phyloP scores from a whole-genome alignment of 306 rosid genomes.

The Morella rubra region DNA sequence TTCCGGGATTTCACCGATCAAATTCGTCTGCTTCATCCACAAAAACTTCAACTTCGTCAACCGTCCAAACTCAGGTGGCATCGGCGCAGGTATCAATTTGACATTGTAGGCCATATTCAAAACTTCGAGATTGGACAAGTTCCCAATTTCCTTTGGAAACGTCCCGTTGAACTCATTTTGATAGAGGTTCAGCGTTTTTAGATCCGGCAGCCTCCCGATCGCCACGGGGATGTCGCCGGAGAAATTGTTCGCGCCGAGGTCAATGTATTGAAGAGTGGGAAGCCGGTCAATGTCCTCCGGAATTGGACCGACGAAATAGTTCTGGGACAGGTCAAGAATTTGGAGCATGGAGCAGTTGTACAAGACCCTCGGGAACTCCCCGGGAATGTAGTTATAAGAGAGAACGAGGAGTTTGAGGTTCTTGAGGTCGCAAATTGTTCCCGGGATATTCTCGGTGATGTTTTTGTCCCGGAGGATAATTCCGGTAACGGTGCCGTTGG shows the following conservation, averaged over 20 bases:
- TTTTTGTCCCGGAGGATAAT: slow-evolving; percentile 34
- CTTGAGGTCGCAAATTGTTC: slow-evolving; percentile 52
- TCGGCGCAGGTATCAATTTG: slow-evolving; percentile 28
- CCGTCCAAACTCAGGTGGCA: slow-evolving; percentile 61
- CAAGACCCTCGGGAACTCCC: slow-evolving; percentile 59
- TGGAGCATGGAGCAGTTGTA: slow-evolving; percentile 67
- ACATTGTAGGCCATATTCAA: slow-evolving; percentile 41
- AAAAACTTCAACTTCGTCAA: slow-evolving; percentile 45
- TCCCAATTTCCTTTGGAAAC: slow-evolving; percentile 59
- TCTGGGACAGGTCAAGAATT: slow-evolving; percentile 58
- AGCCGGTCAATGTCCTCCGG: slow-evolving; percentile 55
- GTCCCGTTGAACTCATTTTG: slow-evolving; percentile 56
- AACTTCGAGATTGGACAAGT: slow-evolving; percentile 53
- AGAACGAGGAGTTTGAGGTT: slow-evolving; percentile 49
- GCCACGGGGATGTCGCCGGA: slow-evolving; percentile 59
- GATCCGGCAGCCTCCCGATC: slow-evolving; percentile 43
- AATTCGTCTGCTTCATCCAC: slow-evolving; percentile 45
- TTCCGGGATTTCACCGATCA: slow-evolving; percentile 59
- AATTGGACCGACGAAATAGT: slow-evolving; percentile 52
- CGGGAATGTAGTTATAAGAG: slow-evolving; percentile 57
- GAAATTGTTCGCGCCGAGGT: slow-evolving; percentile 66
- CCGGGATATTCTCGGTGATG: slow-evolving; percentile 45
- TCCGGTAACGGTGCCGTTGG: slow-evolving; percentile 37
- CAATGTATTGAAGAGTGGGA: slow-evolving; percentile 36
- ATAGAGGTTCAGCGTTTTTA: slow-evolving; percentile 31